Percentiles rank a stretch among this genome's conserved stretches.
Conservation (phyloP, 2,329 filamentous ascomycete species). For the Neofusicoccum ribis region DNA sequence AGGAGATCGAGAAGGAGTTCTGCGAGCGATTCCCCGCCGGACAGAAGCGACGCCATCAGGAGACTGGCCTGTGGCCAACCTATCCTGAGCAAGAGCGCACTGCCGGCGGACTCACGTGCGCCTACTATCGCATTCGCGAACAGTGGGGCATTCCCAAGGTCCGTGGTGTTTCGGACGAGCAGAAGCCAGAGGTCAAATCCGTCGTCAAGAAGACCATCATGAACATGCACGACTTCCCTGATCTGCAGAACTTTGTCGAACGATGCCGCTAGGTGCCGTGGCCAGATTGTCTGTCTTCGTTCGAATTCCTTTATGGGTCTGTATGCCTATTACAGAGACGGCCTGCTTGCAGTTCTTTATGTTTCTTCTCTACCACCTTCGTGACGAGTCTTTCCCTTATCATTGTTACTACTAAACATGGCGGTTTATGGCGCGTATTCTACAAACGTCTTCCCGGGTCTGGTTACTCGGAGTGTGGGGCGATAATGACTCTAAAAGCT, state of each 20-base stretch:
- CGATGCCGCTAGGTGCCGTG: background rate
- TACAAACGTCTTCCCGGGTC: background rate
- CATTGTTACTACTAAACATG: background rate
- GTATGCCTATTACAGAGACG: background rate
- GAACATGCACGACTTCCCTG: conserved; percentile 18
- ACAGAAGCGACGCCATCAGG: conserved; percentile 16
- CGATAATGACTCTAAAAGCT: conserved; percentile 10
- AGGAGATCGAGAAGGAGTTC: conserved; percentile 19
- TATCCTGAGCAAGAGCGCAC: conserved; percentile 19
- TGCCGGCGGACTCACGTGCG: conserved; percentile 13
- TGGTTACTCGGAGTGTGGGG: background rate
- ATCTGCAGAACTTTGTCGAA: conserved; percentile 5
- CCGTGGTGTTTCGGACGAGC: conserved; percentile 17
- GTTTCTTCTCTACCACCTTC: background rate
- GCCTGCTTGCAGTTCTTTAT: background rate
- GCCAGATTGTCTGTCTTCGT: background rate
- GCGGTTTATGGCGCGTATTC: background rate
- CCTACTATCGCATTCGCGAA: conserved; percentile 20
- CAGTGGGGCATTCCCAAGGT: conserved; percentile 19
- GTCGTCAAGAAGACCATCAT: conserved; percentile 10
- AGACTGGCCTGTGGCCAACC: conserved; percentile 15
- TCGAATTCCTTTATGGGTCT: background rate
- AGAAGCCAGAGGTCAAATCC: conserved; percentile 15
- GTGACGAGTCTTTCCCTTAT: background rate
- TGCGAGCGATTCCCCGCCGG: conserved; percentile 15